phyloP scores from a whole-genome alignment of 805 yeast genomes.

The Yueomyces sp. region DNA sequence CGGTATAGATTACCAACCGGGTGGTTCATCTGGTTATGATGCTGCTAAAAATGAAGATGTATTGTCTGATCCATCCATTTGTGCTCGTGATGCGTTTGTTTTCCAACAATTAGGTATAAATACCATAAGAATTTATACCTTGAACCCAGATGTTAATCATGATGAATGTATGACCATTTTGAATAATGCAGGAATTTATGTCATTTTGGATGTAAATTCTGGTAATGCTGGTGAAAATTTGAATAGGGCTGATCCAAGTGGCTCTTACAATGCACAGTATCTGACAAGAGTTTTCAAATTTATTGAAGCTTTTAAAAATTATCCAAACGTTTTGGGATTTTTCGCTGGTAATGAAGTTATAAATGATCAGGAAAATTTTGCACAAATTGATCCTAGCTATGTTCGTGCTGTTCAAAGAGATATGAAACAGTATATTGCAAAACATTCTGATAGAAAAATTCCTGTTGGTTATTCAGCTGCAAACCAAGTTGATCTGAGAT shows the following conservation, averaged over 20 bases:
- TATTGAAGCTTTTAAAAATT: constrained; percentile 70
- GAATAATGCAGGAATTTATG: constrained; percentile 84
- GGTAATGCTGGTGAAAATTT: constrained; percentile 56
- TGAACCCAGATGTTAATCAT: constrained; percentile 75
- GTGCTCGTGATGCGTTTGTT: constrained; percentile 69
- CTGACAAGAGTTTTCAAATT: constrained; percentile 71
- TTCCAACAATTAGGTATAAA: constrained; percentile 75
- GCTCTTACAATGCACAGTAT: constrained; percentile 59
- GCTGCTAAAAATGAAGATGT: constrained; percentile 39
- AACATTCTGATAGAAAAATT: constrained; percentile 56
- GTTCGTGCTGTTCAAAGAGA: constrained; percentile 89
- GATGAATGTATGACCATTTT: constrained; percentile 86
- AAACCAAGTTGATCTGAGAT: constrained; percentile 55
- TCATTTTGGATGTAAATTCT: constrained; percentile 71
- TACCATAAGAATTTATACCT: constrained; percentile 70
- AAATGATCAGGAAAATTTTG: constrained; percentile 55
- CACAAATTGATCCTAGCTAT: constrained; percentile 56
- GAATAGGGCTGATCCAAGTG: constrained; percentile 55
- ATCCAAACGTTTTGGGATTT: constrained; percentile 78
- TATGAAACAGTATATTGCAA: constrained; percentile 65
- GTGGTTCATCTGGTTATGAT: constrained; percentile 59
- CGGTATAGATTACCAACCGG: constrained; percentile 89
- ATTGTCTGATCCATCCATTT: constrained; percentile 50
- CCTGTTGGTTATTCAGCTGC: constrained; percentile 98
- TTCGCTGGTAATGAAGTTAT: constrained; percentile 88